A percentile compares a stretch with the other conserved stretches of the same genome.
Evolutionary conservation across 2,329 filamentous ascomycete species (phyloP).

Genomic region (Colletotrichum trifolii): DNA sequence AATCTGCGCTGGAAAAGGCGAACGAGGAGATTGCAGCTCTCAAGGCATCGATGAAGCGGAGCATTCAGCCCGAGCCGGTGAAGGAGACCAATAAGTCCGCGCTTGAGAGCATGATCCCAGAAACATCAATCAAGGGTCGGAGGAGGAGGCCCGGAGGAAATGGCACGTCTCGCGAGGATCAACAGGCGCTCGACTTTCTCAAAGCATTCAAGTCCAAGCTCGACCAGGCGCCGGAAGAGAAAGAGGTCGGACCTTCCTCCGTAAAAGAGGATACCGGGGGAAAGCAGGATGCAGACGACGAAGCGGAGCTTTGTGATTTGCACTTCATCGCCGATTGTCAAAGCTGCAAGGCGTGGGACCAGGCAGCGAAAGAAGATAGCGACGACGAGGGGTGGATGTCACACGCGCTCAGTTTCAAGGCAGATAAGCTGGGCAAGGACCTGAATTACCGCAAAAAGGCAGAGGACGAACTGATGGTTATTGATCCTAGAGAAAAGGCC

Average conservation of each 20-base stretch:
- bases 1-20: constrained; percentile 72
- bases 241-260: constrained; percentile 41
- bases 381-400: constrained; percentile 84
- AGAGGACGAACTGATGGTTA: constrained; percentile 90
- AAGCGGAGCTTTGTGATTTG: constrained; percentile 85
- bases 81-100: constrained; percentile 73
- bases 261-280: constrained; percentile 41
- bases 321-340: constrained; percentile 97
- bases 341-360: constrained; percentile 88
- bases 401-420: constrained; percentile 86
- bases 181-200: constrained; percentile 75
- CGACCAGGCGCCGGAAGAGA: constrained; percentile 61
- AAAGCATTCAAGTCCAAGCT: constrained; percentile 84
- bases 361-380: constrained; percentile 67
- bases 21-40: constrained; percentile 85
- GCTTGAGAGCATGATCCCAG: constrained; percentile 79
- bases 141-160: constrained; percentile 72
- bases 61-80: constrained; percentile 60
- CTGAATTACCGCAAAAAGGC: constrained; percentile 90
- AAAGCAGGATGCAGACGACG: constrained; percentile 65
- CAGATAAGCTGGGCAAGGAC: constrained; percentile 92
- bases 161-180: constrained; percentile 67
- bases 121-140: constrained; percentile 75
- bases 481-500: constrained; percentile 88
- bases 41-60: constrained; percentile 84